phyloP scores from a whole-genome alignment of 768 basidiomycete genomes.

The Albatrellus ellisii region DNA sequence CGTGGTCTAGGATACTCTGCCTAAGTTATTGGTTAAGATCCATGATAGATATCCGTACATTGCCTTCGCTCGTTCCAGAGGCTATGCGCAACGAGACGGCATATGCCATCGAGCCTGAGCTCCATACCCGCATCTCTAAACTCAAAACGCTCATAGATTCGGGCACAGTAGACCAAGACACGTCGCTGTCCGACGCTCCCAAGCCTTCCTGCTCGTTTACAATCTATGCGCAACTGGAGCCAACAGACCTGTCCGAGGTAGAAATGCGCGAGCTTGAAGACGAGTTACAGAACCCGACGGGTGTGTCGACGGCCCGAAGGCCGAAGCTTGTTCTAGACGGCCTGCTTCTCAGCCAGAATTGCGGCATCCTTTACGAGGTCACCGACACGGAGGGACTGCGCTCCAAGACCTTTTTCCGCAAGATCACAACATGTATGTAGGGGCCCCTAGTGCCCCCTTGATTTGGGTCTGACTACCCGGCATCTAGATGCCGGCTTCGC shows the following conservation, averaged over 20 bases:
- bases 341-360: constrained; percentile 65
- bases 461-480: not conserved
- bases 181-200: not conserved
- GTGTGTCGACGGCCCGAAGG: constrained; percentile 41
- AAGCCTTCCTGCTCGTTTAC: constrained; percentile 51
- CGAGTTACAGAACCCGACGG: constrained; percentile 64
- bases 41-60: constrained; percentile 4
- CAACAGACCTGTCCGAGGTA: constrained; percentile 34
- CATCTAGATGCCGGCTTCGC: constrained; percentile 59
- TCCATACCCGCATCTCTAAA: constrained; percentile 6
- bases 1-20: not conserved
- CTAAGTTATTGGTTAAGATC: not conserved
- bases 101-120: constrained; percentile 8
- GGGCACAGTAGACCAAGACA: constrained; percentile 2
- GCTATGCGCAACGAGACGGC: constrained; percentile 6
- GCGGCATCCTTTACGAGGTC: constrained; percentile 62
- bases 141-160: constrained; percentile 3
- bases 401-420: constrained; percentile 27
- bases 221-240: constrained; percentile 52
- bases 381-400: constrained; percentile 51
- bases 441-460: not conserved
- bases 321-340: constrained; percentile 50
- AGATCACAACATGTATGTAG: constrained; percentile 29
- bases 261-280: constrained; percentile 61
- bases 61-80: constrained; percentile 8